Percentiles rank a stretch among this genome's conserved stretches.
Conservation (phyloP, 2,329 filamentous ascomycete genomes). For the Sarocladium brachiariae region DNA sequence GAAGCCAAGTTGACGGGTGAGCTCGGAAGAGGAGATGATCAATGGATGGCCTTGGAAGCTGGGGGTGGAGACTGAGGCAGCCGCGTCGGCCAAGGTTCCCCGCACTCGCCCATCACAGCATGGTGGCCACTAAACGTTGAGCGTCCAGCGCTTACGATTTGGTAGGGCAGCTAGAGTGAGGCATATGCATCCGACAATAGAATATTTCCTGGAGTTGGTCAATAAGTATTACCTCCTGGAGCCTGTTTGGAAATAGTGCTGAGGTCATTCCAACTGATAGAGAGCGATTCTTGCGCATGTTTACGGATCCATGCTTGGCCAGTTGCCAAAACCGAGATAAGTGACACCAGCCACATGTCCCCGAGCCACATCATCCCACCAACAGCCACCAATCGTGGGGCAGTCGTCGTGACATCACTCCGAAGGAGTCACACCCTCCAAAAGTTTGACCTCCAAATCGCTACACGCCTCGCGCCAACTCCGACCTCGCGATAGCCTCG, state of each 20-base stretch:
- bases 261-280: too few species aligned
- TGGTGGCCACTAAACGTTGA: neutral
- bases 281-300: too few species aligned
- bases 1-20: constrained; percentile 1
- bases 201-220: too few species aligned
- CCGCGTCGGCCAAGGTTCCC: constrained; percentile 1
- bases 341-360: constrained; percentile 1
- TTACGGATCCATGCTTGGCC: too few species aligned
- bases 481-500: too few species aligned
- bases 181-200: too few species aligned
- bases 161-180: too few species aligned
- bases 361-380: neutral
- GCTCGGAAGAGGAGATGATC: neutral
- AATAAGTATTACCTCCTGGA: too few species aligned
- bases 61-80: neutral
- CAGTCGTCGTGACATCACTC: constrained; percentile 6
- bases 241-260: too few species aligned
- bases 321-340: too few species aligned
- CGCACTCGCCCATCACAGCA: neutral
- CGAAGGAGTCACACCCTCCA: constrained; percentile 8
- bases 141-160: too few species aligned
- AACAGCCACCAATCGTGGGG: constrained; percentile 1
- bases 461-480: neutral
- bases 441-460: neutral
- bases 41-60: neutral